These are phyloP conservation scores for Aspergillus unguis DNA, from an alignment of 2,329 filamentous ascomycete species.

Conservation along the genomic window DNA sequence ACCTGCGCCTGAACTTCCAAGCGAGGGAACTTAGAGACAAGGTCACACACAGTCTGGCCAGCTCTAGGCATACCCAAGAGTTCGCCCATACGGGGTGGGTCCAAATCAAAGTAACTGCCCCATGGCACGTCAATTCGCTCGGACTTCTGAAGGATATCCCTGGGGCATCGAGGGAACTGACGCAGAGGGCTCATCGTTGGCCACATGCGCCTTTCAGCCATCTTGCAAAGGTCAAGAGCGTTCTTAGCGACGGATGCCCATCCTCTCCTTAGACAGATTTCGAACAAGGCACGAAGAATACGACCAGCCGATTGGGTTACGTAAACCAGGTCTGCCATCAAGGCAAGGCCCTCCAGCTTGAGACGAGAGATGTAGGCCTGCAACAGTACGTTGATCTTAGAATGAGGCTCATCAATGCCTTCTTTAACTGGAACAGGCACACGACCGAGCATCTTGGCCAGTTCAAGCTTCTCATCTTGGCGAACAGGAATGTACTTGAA, in stretches of 20 bases:
- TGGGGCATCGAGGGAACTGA: constrained; percentile 78
- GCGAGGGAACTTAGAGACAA: constrained; percentile 89
- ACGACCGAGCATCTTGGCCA: constrained; percentile 82
- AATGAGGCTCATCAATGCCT: constrained; percentile 91
- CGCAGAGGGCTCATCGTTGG: constrained; percentile 94
- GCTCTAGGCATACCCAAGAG: constrained; percentile 85
- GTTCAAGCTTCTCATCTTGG: constrained; percentile 94
- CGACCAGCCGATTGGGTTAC: constrained; percentile 96
- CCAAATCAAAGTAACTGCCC: constrained; percentile 91
- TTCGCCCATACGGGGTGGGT: constrained; percentile 94
- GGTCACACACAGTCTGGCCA: constrained; percentile 76
- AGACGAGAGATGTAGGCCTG: constrained; percentile 96
- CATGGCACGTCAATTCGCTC: constrained; percentile 94
- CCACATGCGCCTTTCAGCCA: constrained; percentile 99
- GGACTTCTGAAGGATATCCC: constrained; percentile 84
- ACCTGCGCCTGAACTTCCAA: constrained; percentile 90
- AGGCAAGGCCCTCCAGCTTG: constrained; percentile 84
- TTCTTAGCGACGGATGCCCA: constrained; percentile 93
- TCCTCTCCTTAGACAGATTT: constrained; percentile 95
- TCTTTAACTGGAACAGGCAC: constrained; percentile 98
- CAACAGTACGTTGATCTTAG: constrained; percentile 95
- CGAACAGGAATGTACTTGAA: constrained; percentile 99
- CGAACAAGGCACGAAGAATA: constrained; percentile 92
- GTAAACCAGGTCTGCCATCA: constrained; percentile 99
- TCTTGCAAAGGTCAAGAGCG: constrained; percentile 92